Evolutionary conservation across 2,329 filamentous ascomycete species (phyloP).

Genomic region (Scedosporium aurantiacum): DNA sequence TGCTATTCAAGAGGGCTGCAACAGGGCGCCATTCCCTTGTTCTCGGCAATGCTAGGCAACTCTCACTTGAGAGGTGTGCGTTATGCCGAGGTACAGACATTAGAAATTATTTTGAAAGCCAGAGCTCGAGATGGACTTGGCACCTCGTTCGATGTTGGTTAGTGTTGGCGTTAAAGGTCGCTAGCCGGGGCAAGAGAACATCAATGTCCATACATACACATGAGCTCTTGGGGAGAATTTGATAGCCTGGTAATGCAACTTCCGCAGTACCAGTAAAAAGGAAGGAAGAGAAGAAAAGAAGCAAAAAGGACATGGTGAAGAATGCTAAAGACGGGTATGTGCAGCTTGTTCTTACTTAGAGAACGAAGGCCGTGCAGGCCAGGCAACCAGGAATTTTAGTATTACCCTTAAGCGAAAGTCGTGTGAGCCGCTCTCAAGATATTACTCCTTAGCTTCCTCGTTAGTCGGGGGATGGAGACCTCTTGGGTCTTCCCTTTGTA

Average conservation of each 20-base stretch:
- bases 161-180: not conserved
- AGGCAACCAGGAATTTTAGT: not conserved
- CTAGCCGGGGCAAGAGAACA: not conserved
- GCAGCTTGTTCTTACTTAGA: not conserved
- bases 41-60: too few relatives aligned
- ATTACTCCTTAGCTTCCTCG: not conserved
- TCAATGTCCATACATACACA: not conserved
- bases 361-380: not conserved
- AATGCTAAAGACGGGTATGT: not conserved
- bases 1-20: not conserved
- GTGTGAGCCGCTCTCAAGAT: not conserved
- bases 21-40: too few relatives aligned
- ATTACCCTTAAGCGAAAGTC: not conserved
- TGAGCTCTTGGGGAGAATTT: not conserved
- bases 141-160: not conserved
- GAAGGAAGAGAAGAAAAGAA: too few relatives aligned
- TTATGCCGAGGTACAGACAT: too few relatives aligned
- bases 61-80: too few relatives aligned
- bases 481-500: not conserved
- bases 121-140: too few relatives aligned
- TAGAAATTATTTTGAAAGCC: too few relatives aligned
- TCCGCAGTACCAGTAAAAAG: not conserved
- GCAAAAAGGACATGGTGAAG: too few relatives aligned
- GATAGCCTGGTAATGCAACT: not conserved
- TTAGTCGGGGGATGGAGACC: not conserved